These are phyloP conservation scores for Fusarium nurragi DNA, from an alignment of 2,329 filamentous ascomycete species.

Conservation along the genomic window DNA sequence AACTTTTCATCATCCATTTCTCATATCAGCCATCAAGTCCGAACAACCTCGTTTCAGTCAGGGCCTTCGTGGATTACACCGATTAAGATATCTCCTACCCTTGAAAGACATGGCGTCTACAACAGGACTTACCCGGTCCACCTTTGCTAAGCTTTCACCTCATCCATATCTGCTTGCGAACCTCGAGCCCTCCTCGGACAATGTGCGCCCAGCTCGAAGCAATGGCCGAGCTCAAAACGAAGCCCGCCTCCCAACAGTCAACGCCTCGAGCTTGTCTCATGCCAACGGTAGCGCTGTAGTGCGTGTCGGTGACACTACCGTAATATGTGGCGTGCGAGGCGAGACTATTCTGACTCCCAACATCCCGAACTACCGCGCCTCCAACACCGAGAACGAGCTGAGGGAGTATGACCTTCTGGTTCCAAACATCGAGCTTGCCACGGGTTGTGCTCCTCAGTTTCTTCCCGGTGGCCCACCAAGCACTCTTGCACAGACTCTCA, in stretches of 20 bases:
- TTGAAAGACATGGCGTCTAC: slow-evolving; percentile 44
- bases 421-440: slow-evolving; percentile 91
- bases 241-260: slow-evolving; percentile 77
- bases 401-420: slow-evolving; percentile 79
- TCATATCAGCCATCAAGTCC: not conserved
- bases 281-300: slow-evolving; percentile 91
- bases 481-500: slow-evolving; percentile 83
- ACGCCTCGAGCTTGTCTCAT: slow-evolving; percentile 86
- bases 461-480: slow-evolving; percentile 85
- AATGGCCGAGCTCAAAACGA: slow-evolving; percentile 80
- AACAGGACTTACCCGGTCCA: slow-evolving; percentile 64
- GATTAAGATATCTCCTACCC: not conserved
- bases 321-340: slow-evolving; percentile 91
- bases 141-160: slow-evolving; percentile 90
- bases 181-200: slow-evolving; percentile 69
- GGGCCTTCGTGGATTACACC: not conserved
- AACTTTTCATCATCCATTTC: slow-evolving; percentile 42
- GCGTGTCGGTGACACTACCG: slow-evolving; percentile 86
- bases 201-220: slow-evolving; percentile 69
- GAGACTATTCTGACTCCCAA: slow-evolving; percentile 82
- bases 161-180: slow-evolving; percentile 90
- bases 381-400: slow-evolving; percentile 58
- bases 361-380: slow-evolving; percentile 72
- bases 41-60: not conserved
- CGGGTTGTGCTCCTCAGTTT: slow-evolving; percentile 86